Base-by-base conservation (phyloP, 208 protist species). In the Acanthamoeba divionensis region DNA sequence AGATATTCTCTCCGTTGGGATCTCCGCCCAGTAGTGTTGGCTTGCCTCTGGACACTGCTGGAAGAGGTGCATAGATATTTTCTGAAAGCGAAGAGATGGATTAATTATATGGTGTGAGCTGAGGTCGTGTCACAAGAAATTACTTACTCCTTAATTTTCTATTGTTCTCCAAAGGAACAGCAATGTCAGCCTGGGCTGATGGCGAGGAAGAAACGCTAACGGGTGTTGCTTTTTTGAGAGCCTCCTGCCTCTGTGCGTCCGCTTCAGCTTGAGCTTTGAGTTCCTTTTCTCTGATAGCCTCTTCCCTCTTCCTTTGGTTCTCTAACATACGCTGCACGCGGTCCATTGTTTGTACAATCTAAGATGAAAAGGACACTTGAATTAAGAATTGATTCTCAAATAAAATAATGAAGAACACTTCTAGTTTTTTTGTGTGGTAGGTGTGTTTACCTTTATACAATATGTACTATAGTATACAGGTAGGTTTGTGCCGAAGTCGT, bases 1-100 rank as follows among this genome's bases (percentile, higher is more conserved):
- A 8, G 15, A 96, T 69, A 47, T 94, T 95, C 24, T 94, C 90
- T 44, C 67, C 88, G 66, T 96, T 95, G 57, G 93, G 93, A 60
- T 95, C 92, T 15, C 38, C 83, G 55, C 91, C 79, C 10, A 96
- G 47, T 29, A 93, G 65, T 9, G 94, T 82, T 75, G 95, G 86
- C 48, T 88, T 65, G 55, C 94, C 94, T 48, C 95, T 88, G 26
- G 79, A 92, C 2, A 91, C 93, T 3, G 55, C 45, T 31, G 95
- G 95, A 36, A 95, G 65, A 50, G 94, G 65, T 36, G 94, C 90
- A 54, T 92, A 95, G 52, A 92, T 90, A 55, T 67, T 90, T 71
- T 91, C 90, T 94, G 79, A 73, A 41, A 8, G 52, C 7, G n/a
- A 73, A 38, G 13, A 7, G n/a, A 38, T 21, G 10, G 5, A 4